Evolutionary conservation across 441 rosid species (phyloP).

Genomic region (Bruguiera hainesii): DNA sequence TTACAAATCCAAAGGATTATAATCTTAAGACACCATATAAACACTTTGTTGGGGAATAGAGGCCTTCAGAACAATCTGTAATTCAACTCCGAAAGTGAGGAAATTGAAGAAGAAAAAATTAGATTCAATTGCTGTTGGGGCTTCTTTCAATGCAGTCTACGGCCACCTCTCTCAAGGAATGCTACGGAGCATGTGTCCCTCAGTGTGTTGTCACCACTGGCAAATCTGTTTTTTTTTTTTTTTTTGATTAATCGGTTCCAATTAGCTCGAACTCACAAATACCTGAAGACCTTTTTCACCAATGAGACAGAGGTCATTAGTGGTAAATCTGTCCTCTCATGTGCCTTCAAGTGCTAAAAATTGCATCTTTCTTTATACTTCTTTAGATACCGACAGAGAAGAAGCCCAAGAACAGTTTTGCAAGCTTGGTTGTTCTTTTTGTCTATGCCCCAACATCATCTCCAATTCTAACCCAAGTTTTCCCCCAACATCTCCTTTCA

Average conservation of each 20-base stretch:
- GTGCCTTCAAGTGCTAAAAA: slow-evolving; percentile 31
- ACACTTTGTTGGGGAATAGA: too few species aligned
- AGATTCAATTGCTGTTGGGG: slow-evolving; percentile 14
- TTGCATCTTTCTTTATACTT: slow-evolving; percentile 14
- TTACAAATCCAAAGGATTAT: too few species aligned
- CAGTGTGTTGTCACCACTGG: slow-evolving; percentile 14
- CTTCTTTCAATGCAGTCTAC: neutral
- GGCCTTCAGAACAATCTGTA: too few species aligned
- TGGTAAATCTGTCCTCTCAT: neutral
- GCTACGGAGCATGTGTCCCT: slow-evolving; percentile 31
- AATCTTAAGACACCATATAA: too few species aligned
- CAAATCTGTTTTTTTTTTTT: neutral
- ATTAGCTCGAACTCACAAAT: too few species aligned
- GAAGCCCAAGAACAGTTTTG: slow-evolving; percentile 25
- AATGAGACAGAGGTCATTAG: too few species aligned
- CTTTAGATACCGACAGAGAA: neutral
- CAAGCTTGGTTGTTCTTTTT: neutral
- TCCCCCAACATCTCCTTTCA: too few species aligned
- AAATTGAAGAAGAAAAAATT: slow-evolving; percentile 14
- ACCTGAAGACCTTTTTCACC: too few species aligned
- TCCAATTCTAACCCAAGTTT: too few species aligned
- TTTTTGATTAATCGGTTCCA: too few species aligned
- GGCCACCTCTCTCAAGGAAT: slow-evolving; percentile 22
- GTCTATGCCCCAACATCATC: neutral
- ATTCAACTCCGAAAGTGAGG: neutral